phyloP scores from a whole-genome alignment of 2,329 filamentous ascomycete genomes.

The Diaporthe batatas region DNA sequence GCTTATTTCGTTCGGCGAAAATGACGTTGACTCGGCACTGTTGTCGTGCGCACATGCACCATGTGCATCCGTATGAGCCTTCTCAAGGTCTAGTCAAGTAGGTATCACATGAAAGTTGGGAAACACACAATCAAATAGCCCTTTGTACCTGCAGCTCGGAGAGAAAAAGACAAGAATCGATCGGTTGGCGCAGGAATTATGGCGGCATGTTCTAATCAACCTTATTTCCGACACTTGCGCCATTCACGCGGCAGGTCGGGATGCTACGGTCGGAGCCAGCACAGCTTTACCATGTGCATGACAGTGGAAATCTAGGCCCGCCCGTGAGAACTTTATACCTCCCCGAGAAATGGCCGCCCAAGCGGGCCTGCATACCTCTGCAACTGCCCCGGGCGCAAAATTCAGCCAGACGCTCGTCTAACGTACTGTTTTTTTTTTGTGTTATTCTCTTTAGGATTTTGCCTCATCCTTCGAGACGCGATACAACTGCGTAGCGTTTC shows the following conservation, averaged over 20 bases:
- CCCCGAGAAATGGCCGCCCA: not conserved
- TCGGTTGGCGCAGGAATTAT: not conserved
- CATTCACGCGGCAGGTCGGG: not conserved
- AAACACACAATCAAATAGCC: not conserved
- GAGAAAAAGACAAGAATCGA: no score
- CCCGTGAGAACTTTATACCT: not conserved
- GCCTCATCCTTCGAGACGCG: not conserved
- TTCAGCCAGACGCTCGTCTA: not conserved
- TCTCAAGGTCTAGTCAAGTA: no score
- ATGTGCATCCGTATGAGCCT: not conserved
- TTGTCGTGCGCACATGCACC: not conserved
- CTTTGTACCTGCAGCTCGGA: conserved; percentile 7
- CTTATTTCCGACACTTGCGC: not conserved
- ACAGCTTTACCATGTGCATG: not conserved
- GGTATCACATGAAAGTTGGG: not conserved
- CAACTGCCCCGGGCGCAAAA: conserved; percentile 2
- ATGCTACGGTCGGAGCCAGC: not conserved
- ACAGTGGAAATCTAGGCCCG: conserved; percentile 12
- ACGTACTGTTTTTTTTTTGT: no score
- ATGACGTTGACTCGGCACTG: not conserved
- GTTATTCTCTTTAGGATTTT: no score
- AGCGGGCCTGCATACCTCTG: not conserved
- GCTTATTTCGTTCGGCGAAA: not conserved
- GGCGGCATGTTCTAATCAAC: not conserved
- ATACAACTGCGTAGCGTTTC: not conserved